Evolutionary conservation across 176 grass and related monocot species (phyloP).

Genomic region (Cocos nucifera): DNA sequence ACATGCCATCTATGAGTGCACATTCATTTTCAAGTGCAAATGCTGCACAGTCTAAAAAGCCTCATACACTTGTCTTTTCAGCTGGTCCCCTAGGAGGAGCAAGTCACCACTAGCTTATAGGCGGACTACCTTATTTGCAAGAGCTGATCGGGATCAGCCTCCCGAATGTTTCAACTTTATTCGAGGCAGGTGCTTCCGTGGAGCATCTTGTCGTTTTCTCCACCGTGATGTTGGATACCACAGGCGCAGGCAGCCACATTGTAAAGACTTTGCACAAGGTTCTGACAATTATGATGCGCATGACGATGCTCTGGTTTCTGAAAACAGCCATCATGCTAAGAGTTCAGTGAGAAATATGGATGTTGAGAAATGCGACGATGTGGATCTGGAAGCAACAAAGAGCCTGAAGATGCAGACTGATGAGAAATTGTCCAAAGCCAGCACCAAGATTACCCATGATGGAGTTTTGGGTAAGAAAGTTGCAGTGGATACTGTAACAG

Average conservation of each 20-base stretch:
- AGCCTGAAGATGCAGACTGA: background rate
- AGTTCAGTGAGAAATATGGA: background rate
- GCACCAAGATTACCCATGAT: slow-evolving; percentile 5
- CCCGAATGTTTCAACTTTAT: slow-evolving; percentile 20
- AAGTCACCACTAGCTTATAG: slow-evolving; percentile 28
- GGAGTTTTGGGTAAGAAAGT: slow-evolving; percentile 3
- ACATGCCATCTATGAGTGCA: background rate
- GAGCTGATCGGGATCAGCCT: background rate
- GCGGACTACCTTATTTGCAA: slow-evolving; percentile 18
- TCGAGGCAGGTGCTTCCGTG: slow-evolving; percentile 17
- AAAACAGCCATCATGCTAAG: background rate
- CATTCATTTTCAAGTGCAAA: background rate
- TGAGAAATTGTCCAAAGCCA: background rate
- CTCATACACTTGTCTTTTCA: slow-evolving; percentile 33
- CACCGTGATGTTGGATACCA: slow-evolving; percentile 11
- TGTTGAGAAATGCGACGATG: background rate
- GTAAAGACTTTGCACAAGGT: background rate
- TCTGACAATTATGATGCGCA: slow-evolving; percentile 5
- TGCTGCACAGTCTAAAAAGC: no score
- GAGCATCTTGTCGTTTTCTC: slow-evolving; percentile 27
- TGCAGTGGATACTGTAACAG: background rate
- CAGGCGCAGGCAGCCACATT: slow-evolving; percentile 1
- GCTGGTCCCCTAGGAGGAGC: slow-evolving; percentile 41
- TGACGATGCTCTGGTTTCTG: background rate
- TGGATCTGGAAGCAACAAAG: background rate